Conservation (phyloP, 2,329 filamentous ascomycete species). For the Podosphaera fusca region DNA sequence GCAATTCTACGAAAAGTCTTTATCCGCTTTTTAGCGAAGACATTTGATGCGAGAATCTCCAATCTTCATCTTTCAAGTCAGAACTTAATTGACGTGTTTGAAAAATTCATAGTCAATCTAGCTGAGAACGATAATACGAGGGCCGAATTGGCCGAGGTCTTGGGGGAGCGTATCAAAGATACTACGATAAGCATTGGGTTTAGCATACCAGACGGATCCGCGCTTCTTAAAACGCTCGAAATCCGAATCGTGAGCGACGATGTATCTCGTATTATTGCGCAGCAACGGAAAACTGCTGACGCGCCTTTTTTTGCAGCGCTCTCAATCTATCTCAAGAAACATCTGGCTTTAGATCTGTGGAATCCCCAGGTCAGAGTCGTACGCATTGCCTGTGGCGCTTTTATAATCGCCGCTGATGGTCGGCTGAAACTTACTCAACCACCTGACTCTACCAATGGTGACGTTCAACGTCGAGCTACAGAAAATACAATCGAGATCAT, state of each 20-base stretch:
- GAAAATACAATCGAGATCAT: constrained; percentile 8
- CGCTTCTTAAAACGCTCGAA: constrained; percentile 19
- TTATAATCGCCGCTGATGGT: constrained; percentile 19
- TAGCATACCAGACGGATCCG: constrained; percentile 8
- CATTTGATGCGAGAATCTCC: constrained; percentile 41
- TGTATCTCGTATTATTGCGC: constrained; percentile 14
- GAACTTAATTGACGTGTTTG: constrained; percentile 38
- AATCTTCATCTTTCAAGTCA: constrained; percentile 76
- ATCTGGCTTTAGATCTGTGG: constrained; percentile 20
- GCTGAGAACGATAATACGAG: constrained; percentile 5
- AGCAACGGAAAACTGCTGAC: constrained; percentile 8
- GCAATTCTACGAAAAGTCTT: constrained; percentile 20
- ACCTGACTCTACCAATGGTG: not conserved
- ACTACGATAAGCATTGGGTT: constrained; percentile 12
- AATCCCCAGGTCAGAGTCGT: constrained; percentile 20
- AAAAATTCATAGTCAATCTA: constrained; percentile 12
- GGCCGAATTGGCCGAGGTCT: constrained; percentile 2
- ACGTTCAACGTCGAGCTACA: constrained; percentile 8
- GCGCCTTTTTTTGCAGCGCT: constrained; percentile 20
- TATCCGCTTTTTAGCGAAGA: constrained; percentile 19
- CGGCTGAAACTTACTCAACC: constrained; percentile 19
- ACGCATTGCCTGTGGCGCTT: constrained; percentile 20
- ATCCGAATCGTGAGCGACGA: constrained; percentile 21
- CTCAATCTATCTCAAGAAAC: constrained; percentile 17
- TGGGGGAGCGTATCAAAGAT: constrained; percentile 12